Evolutionary conservation across 176 grass and related monocot species (phyloP), one percentile per base, ranked within the genome.

Genomic region (Guadua angustifolia): DNA sequence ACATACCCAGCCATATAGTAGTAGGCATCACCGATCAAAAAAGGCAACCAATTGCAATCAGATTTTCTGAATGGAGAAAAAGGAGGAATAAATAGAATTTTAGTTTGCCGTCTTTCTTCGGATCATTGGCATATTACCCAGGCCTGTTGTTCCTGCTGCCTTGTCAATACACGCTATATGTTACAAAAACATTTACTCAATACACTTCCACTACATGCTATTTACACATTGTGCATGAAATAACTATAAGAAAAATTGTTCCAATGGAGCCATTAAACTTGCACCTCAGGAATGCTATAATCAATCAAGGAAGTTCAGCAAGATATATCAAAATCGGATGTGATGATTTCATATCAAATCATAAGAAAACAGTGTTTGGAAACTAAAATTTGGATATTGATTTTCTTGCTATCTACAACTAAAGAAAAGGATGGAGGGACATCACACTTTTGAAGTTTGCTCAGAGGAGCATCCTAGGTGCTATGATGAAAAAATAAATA

Each of bases 1-100:
- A 65, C 85, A 83, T 99, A 96, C 97, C 89, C 88, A 78, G 38
- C 97, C 97, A n/a, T n/a, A 89, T 96, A 99, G 86, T 99, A 99
- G 88, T 99, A 99, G 59, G 93, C 93, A 89, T 99, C 97, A 32
- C 97, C 97, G 77, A 99, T 99, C 75, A 46, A 61, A 33, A 64
- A 71, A 43, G 57, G 62, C 39, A 67, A 77, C 79, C 38, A 35
- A 10, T 15, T 80, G 56, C 55, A 79, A 86, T 62, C 61, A 21
- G 45, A 80, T 73, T 66, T 8, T 65, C 38, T 26, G 26, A 17
- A 10, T 18, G n/a, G 57, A 52, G 38, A 80, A 25, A 38, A 64
- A 40, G 18, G 47, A 43, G 7, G 42, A 69, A 65, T 44, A 6
- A 55, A 78, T 39, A 86, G 4, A 83, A 44, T 8, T 45, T 56